Base-by-base conservation (phyloP, 805 yeast genomes). In the Kluyveromyces lactis region DNA sequence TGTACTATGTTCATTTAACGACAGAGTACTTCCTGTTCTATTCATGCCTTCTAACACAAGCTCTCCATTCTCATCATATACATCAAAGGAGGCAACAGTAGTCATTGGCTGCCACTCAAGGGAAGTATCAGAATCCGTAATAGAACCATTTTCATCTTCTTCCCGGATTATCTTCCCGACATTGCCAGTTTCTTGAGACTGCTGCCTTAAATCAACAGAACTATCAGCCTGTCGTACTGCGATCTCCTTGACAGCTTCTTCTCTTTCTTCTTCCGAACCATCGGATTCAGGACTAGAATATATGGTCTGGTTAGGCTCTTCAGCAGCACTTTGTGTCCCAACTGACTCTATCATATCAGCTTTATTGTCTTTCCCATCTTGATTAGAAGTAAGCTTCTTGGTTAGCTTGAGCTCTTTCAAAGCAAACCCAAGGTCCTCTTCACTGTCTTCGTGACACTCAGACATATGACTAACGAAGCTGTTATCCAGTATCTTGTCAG, bases 21-120 rank as follows among this genome's bases (percentile, higher is more conserved):
- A 13, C n/a, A 26, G 30, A 18, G 37, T 17, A 10, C 30, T 24
- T 12, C 24, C 30, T n/a, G 29, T 17, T 2, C 17, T 34, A 18
- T 16, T 24, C 29, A 17, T 4, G 5, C 30, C 37, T 30, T 63
- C 55, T 18, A 77, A 66, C 36, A 79, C 72, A 18, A 79, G 62
- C 42, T 78, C 77, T 3, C 92, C 97, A 51, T 74, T 75, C 18
- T 86, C 84, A 53, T 90, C 85, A 56, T 86, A 90, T 31, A 86
- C 72, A 45, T 86, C 86, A 41, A 75, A 70, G 36, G 80, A 76
- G 3, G 95, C 78, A 21, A 86, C 79, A 0, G 90, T 79, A 31
- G 83, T 81, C 86, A 92, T 87, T 13, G 83, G 77, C 53, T 82
- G 79, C 98, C 98, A 92, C 11, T 68, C 73, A 26, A 70, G 74